Base-by-base conservation (phyloP, 805 yeast genomes). In the Yamadazyma scolyti region DNA sequence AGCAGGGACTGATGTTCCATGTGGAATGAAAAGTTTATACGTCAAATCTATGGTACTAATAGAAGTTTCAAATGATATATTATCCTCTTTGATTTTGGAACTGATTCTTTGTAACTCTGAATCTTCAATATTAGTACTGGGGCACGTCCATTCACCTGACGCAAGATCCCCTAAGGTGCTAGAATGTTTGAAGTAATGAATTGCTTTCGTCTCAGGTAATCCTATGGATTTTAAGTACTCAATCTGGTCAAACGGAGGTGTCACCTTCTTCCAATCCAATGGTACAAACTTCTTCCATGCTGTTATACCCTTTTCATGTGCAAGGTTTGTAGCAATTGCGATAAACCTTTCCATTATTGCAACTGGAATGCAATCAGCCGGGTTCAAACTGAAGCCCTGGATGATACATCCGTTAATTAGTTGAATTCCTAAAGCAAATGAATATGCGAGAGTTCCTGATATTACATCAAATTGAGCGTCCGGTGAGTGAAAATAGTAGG, bases 301-400 rank as follows among this genome's bases (percentile, higher is more conserved):
- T 4, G 22, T 28, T 1, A 17, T 15, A 3, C 31, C 39, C 5
- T 13, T 50, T 1, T 54, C 47, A 7, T 53, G 52, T 40, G 59
- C 73, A 1, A 69, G 49, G 23, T 77, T 57, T 2, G 63, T 65
- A 18, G 73, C 50, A 24, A 78, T 57, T 3, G 59, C 50, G 11
- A 76, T 52, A 1, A 76, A 31, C 35, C 69, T 71, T 16, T 71
- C 72, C 27, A 74, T 56, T 4, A 77, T 56, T 1, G 42, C 39
- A 9, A 48, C 28, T 0, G 74, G 68, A 20, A 67, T 44, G 21
- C 9, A n/a, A n/a, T n/a, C n/a, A n/a, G n/a, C n/a, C n/a, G n/a
- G n/a, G 20, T 19, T 19, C 9, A 8, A 19, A 19, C 20, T 19
- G 7, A 8, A 7, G 20, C 20, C 7, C 9, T 19, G 20, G 20